Percentiles rank a stretch among this genome's conserved stretches.
Conservation (phyloP, 257 asterid genomes). For the Verbena officinalis region DNA sequence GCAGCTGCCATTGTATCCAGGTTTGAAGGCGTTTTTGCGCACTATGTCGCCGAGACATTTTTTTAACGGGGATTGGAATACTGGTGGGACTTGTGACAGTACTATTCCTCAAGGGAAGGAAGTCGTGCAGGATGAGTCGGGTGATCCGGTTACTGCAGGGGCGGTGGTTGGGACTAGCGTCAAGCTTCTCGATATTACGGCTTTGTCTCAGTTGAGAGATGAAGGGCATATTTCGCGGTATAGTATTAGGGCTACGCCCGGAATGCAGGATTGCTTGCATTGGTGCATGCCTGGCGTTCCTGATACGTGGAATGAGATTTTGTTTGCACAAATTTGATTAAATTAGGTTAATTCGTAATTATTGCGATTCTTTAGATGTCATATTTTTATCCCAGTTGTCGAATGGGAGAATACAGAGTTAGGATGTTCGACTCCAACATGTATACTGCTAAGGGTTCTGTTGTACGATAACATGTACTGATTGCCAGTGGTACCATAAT, state of each 20-base stretch:
- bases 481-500: no score
- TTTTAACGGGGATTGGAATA: constrained; percentile 94
- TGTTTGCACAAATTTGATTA: constrained; percentile 59
- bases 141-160: constrained; percentile 67
- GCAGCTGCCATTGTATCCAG: constrained; percentile 69
- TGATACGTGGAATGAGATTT: constrained; percentile 90
- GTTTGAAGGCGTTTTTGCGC: constrained; percentile 68
- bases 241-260: constrained; percentile 77
- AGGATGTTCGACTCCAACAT: not conserved
- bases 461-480: constrained; percentile 12
- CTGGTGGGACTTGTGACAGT: constrained; percentile 91
- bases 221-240: constrained; percentile 94
- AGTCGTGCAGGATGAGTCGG: constrained; percentile 65
- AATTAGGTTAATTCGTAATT: not conserved
- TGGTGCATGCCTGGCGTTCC: constrained; percentile 98
- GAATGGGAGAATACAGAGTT: constrained; percentile 6
- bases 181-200: constrained; percentile 71
- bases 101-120: constrained; percentile 77
- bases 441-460: not conserved
- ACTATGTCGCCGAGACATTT: constrained; percentile 88
- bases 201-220: constrained; percentile 80
- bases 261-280: constrained; percentile 91
- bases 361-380: not conserved
- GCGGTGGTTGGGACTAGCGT: constrained; percentile 74
- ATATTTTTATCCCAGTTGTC: constrained; percentile 10